phyloP scores from a whole-genome alignment of 768 basidiomycete genomes.

The Trametes gibbosa region DNA sequence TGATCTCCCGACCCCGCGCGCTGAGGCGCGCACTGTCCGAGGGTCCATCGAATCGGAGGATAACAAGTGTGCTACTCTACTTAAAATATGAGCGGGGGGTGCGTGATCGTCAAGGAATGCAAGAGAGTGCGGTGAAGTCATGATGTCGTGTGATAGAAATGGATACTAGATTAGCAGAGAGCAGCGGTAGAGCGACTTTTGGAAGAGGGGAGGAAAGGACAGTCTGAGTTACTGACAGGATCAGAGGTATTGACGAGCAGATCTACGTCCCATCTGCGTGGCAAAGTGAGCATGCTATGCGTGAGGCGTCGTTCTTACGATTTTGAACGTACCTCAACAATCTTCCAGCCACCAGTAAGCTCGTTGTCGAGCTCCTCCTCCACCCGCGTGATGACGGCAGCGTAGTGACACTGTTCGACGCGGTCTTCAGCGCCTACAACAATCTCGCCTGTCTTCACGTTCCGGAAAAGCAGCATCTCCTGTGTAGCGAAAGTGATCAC shows the following conservation, averaged over 20 bases:
- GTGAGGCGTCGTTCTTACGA: not conserved
- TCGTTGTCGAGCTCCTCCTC: slow-evolving; percentile 89
- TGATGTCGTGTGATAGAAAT: not conserved
- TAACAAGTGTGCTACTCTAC: slow-evolving; percentile 8
- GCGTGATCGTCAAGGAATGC: not conserved
- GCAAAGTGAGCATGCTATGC: slow-evolving; percentile 8
- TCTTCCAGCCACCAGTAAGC: slow-evolving; percentile 97
- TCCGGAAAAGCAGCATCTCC: slow-evolving; percentile 89
- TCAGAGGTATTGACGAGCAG: slow-evolving; percentile 49
- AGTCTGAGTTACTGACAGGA: not conserved
- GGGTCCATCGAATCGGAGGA: not conserved
- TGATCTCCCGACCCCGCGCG: not conserved
- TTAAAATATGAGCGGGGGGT: slow-evolving; percentile 11
- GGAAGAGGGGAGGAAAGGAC: not conserved
- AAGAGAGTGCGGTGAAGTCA: not conserved
- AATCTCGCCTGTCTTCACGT: slow-evolving; percentile 85
- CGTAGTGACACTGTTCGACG: slow-evolving; percentile 93
- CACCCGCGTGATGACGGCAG: slow-evolving; percentile 84
- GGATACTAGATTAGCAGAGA: slow-evolving; percentile 1
- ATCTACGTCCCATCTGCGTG: slow-evolving; percentile 49
- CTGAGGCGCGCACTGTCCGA: slow-evolving; percentile 1
- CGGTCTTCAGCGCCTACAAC: slow-evolving; percentile 83
- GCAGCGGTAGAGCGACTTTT: slow-evolving; percentile 15
- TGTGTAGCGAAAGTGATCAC: slow-evolving; percentile 91
- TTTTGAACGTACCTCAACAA: slow-evolving; percentile 73